Evolutionary conservation across 1,284 basidiomycete species (phyloP).

Genomic region (Ganoderma leucocontextum): DNA sequence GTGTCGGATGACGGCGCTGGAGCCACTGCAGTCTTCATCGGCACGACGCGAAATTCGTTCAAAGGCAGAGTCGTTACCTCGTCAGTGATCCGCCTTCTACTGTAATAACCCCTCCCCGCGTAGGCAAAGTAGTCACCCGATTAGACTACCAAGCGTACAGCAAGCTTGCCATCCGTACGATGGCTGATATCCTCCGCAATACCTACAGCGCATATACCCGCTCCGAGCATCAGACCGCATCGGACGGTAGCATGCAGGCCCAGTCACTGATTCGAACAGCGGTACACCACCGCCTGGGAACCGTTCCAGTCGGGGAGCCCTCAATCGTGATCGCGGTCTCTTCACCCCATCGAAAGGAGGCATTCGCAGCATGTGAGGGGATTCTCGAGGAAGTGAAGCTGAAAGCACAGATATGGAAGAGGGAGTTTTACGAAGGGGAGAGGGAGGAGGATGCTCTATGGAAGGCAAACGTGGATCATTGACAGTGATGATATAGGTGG

Average conservation of each 20-base stretch:
- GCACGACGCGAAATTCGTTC: constrained; percentile 73
- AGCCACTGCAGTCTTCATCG: constrained; percentile 79
- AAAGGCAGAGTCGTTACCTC: constrained; percentile 48
- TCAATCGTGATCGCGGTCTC: constrained; percentile 89
- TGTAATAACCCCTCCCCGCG: no score
- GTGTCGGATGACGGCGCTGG: constrained; percentile 73
- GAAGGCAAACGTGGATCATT: constrained; percentile 67
- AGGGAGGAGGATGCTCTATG: constrained; percentile 69
- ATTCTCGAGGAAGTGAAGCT: constrained; percentile 87
- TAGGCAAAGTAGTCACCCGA: constrained; percentile 76
- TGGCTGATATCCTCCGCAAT: constrained; percentile 64
- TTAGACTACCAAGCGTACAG: constrained; percentile 88
- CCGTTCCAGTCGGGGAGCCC: constrained; percentile 79
- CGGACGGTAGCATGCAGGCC: constrained; percentile 31
- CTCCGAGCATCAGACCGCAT: constrained; percentile 52
- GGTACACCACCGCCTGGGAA: constrained; percentile 82
- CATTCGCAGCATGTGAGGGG: constrained; percentile 82
- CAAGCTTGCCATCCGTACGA: constrained; percentile 83
- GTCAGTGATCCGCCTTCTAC: background rate
- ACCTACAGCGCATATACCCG: constrained; percentile 53
- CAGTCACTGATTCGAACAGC: constrained; percentile 60
- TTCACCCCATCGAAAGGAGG: constrained; percentile 85
- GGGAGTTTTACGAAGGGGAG: constrained; percentile 82
- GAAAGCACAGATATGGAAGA: constrained; percentile 89
- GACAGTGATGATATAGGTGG: constrained; percentile 6